Base-by-base conservation (phyloP, 306 rosid species). In the Dalbergia cochinchinensis region DNA sequence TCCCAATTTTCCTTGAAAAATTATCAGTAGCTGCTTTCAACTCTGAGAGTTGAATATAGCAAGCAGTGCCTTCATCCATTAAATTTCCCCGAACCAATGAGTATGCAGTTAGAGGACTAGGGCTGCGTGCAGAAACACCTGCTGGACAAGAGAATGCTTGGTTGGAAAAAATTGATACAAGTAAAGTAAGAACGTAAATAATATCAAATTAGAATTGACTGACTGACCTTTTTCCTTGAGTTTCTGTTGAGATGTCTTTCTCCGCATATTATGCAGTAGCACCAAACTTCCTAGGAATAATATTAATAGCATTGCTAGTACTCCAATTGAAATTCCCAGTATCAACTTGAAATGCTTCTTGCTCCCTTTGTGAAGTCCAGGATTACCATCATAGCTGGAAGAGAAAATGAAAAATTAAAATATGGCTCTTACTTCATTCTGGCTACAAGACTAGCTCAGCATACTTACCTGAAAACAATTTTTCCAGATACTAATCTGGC, bases 41-140 rank as follows among this genome's bases (percentile, higher is more conserved):
- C 57, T 87, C 91, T 39, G 91, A 53, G 66, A 94, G 90, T 3
- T 90, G 48, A 11, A 90, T 82, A 79, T 83, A 85, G 85, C 88
- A 94, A 77, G 95, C 89, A 80, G 85, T 69, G 51, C 94, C 93
- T 61, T 94, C 97, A 16, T 94, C 98, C 87, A 58, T 81, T 79
- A 90, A 78, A 79, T 73, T 84, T 22, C 86, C 87, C 57, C 83
- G 83, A 26, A 79, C 83, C 26, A 78, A 75, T 47, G 98, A 90
- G 80, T 83, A 76, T 34, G 76, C 69, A 12, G 83, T 79, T 67
- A 90, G 85, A 84, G 86, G 89, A 76, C 85, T 91, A 44, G 83
- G 82, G 86, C 85, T 83, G 51, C 82, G 85, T 77, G 83, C 65
- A 69, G 92, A 89, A 74, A 70, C 79, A 20, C 98, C 94, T 93